Evolutionary conservation across 2,329 filamentous ascomycete species (phyloP), one percentile per base, ranked within the genome.

Genomic region (Alternaria hordeiaustralica): DNA sequence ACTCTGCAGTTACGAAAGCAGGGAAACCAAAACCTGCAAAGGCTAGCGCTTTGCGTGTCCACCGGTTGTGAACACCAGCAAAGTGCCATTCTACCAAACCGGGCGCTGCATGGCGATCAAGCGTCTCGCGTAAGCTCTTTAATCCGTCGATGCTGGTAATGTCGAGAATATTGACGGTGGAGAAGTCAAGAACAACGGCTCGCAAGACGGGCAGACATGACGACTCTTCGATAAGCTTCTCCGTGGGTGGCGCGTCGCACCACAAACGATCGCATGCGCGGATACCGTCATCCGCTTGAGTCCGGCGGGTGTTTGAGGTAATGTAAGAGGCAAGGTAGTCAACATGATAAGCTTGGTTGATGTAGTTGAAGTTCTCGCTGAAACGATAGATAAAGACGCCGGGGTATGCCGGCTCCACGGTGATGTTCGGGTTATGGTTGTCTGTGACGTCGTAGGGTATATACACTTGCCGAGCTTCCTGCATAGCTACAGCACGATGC

Each of bases 361-460:
- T 92, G 76, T 97, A 97, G 82, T 95, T 96, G 85, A 96, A 96
- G 47, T 93, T 92, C 81, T 97, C 94, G 0, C 91, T 90, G 80
- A 97, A 97, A 46, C 94, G 89, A 82, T 97, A 97, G 75, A 97
- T 96, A 82, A 97, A 97, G 69, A 98, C 87, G 49, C 95, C 95
- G 0, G 94, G 94, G 49, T 75, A 71, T 9, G 67, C 96, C 85
- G 71, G 92, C 92, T 63, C 94, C 87, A 33, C 84, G 81, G 61
- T 63, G 41, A 75, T 47, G 10, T 79, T 80, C n/a, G 82, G 81
- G 62, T 89, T 87, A 3, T 86, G 86, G 44, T 86, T 88, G 68
- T 90, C 90, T 70, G 86, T 85, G 25, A 84, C 84, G 11, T 82
- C 74, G 3, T 81, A 70, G 36, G 72, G 70, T 12, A 75, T 54